A percentile compares a stretch with the other conserved stretches of the same genome.
phyloP scores from a whole-genome alignment of 2,329 filamentous ascomycete species.

The Tetracladium maxilliforme region DNA sequence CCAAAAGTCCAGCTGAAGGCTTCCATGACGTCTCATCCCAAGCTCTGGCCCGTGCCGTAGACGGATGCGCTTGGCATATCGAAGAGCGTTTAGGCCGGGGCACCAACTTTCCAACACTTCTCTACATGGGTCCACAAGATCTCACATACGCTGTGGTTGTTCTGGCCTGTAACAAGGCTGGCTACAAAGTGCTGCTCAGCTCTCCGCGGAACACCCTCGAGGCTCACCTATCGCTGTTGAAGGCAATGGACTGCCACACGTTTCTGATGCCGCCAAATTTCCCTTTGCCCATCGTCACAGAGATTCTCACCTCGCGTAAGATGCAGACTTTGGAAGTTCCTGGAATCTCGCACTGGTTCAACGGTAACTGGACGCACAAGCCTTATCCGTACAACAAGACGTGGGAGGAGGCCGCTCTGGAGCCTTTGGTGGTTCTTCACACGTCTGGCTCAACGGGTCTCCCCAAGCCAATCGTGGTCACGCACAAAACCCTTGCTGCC shows the following conservation, averaged over 20 bases:
- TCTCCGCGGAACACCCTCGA: slow-evolving; percentile 18
- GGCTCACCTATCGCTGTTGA: slow-evolving; percentile 16
- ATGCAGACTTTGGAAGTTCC: slow-evolving; percentile 6
- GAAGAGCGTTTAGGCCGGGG: slow-evolving; percentile 3
- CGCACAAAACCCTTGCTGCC: slow-evolving; percentile 16
- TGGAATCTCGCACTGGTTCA: slow-evolving; percentile 13
- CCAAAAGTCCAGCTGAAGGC: slow-evolving; percentile 1
- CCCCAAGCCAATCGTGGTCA: slow-evolving; percentile 22
- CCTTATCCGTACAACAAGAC: slow-evolving; percentile 15
- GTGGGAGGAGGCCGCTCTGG: slow-evolving; percentile 16
- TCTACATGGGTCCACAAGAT: slow-evolving; percentile 25
- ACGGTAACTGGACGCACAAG: slow-evolving; percentile 10
- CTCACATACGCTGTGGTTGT: slow-evolving; percentile 7
- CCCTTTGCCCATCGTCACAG: slow-evolving; percentile 6
- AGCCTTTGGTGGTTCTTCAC: slow-evolving; percentile 22
- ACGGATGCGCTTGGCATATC: slow-evolving; percentile 9
- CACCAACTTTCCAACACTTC: slow-evolving; percentile 19
- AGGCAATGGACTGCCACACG: slow-evolving; percentile 14
- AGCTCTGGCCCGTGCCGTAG: slow-evolving; percentile 9
- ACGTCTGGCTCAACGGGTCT: slow-evolving; percentile 26
- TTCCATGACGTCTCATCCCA: slow-evolving; percentile 6
- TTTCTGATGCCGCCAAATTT: slow-evolving; percentile 12
- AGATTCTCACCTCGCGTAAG: slow-evolving; percentile 3
- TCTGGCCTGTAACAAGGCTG: slow-evolving; percentile 16
- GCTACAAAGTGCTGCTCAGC: slow-evolving; percentile 17